Evolutionary conservation across 441 rosid genomes (phyloP).

Genomic region (Lepidium campestre): DNA sequence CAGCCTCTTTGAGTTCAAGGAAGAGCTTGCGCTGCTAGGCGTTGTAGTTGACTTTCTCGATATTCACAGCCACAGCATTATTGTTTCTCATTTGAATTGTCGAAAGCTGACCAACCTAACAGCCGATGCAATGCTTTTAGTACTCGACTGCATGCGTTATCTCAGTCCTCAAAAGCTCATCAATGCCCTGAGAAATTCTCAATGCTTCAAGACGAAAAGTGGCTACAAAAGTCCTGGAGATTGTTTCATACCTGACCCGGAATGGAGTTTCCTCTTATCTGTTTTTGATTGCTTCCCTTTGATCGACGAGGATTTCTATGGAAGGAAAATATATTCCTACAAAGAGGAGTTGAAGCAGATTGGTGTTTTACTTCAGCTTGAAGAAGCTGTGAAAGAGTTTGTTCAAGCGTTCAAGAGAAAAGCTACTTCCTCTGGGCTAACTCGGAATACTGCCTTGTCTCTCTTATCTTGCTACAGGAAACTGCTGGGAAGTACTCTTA

Average conservation of each 20-base stretch:
- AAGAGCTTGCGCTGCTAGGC: slow-evolving; percentile 56
- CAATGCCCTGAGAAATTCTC: slow-evolving; percentile 12
- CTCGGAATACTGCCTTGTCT: slow-evolving; percentile 28
- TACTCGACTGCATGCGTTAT: slow-evolving; percentile 33
- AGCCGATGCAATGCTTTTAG: slow-evolving; percentile 39
- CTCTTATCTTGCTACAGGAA: slow-evolving; percentile 46
- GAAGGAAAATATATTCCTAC: slow-evolving; percentile 25
- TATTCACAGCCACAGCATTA: slow-evolving; percentile 30
- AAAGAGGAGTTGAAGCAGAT: slow-evolving; percentile 39
- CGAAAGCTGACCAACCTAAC: slow-evolving; percentile 12
- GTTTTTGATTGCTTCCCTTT: slow-evolving; percentile 44
- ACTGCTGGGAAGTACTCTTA: slow-evolving; percentile 15
- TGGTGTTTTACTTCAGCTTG: slow-evolving; percentile 46
- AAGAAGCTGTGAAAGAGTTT: slow-evolving; percentile 40
- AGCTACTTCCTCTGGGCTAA: slow-evolving; percentile 32
- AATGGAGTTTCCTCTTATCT: slow-evolving; percentile 50
- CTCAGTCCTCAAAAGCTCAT: slow-evolving; percentile 18
- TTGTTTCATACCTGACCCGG: slow-evolving; percentile 47
- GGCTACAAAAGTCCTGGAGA: slow-evolving; percentile 49
- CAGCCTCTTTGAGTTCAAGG: slow-evolving; percentile 24
- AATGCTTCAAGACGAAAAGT: slow-evolving; percentile 42
- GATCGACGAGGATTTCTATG: slow-evolving; percentile 40
- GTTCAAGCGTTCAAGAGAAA: slow-evolving; percentile 29
- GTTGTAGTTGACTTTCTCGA: slow-evolving; percentile 32
- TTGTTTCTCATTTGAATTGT: slow-evolving; percentile 35